Base-by-base conservation (phyloP, 495 filamentous ascomycete species). In the Symbiotaphrina buchneri region DNA sequence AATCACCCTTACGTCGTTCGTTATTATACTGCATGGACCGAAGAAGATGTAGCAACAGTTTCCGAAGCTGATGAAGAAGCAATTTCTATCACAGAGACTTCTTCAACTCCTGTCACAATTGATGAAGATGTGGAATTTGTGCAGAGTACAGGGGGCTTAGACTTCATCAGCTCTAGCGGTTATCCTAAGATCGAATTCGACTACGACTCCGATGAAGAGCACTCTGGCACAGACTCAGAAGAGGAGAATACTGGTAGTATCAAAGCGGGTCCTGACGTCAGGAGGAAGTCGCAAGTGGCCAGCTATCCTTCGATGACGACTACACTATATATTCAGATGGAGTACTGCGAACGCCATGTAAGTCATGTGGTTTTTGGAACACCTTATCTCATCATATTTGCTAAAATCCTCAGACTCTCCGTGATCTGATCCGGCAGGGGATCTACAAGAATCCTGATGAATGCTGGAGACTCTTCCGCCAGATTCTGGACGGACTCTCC, bases 1-100 rank as follows among this genome's bases (percentile, higher is more conserved):
- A 95, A 91, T 51, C 83, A 97, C 55, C 82, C 84, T 3, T 81
- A 87, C 41, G 87, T 97, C 11, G 87, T 97, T 21, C 67, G 90
- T 14, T 97, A 95, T 44, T 94, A 80, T 47, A 79, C 82, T 15
- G 82, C 90, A 2, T 95, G 87, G 87, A 58, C 83, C 3, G 87
- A 97, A 45, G 74, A 84, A 38, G 63, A 82, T 34, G 6, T 38
- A 20, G 37, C 46, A 19, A 19, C 13, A 1, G n/a, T 33, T 7
- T 53, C 50, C 34, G 51, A 58, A 16, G 57, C 61, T 10, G 58
- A 65, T 4, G 68, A 74, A 32, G 61, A 59, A 11, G 66, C 71
- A 28, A 47, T 57, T 2, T 59, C 53, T 1, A 71, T 67, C 4
- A 65, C 61, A 1, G 68, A 74, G 13, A 63, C 60, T 14, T 38